Conservation (phyloP, 2,329 filamentous ascomycete species). For the Exophiala sideris region DNA sequence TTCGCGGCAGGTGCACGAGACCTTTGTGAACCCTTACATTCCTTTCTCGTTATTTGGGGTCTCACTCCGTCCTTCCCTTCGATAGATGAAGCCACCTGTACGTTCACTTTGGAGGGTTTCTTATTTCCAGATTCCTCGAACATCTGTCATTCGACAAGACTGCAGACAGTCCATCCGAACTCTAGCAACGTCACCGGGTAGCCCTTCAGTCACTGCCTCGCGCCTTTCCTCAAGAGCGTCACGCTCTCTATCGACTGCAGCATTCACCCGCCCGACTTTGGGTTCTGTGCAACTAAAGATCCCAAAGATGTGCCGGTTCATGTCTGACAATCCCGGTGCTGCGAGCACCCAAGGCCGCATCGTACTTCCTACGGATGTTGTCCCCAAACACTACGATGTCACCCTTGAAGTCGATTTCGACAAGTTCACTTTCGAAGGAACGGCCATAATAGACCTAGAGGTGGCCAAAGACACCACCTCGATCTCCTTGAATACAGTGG, state of each 20-base stretch:
- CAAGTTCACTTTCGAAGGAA: conserved; percentile 82
- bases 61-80: not conserved
- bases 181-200: not conserved
- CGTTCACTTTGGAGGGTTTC: conserved; percentile 21
- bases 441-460: conserved; percentile 80
- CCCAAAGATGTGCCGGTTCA: conserved; percentile 27
- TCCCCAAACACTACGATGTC: conserved; percentile 87
- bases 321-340: conserved; percentile 25
- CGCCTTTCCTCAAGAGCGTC: not conserved
- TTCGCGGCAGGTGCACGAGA: conserved; percentile 4
- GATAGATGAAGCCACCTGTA: conserved; percentile 21
- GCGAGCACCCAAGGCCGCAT: conserved; percentile 53
- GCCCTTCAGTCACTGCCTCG: not conserved
- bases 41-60: conserved; percentile 2
- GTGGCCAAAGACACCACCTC: conserved; percentile 79
- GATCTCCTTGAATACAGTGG: conserved; percentile 82
- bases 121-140: conserved; percentile 8
- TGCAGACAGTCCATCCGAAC: conserved; percentile 9
- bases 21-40: conserved; percentile 5
- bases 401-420: conserved; percentile 88
- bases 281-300: not conserved
- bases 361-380: conserved; percentile 86
- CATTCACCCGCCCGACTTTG: not conserved
- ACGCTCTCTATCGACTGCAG: not conserved
- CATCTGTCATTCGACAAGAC: conserved; percentile 1